Base-by-base conservation (phyloP, 106 monocot genomes). In the Dendrobium officinale region DNA sequence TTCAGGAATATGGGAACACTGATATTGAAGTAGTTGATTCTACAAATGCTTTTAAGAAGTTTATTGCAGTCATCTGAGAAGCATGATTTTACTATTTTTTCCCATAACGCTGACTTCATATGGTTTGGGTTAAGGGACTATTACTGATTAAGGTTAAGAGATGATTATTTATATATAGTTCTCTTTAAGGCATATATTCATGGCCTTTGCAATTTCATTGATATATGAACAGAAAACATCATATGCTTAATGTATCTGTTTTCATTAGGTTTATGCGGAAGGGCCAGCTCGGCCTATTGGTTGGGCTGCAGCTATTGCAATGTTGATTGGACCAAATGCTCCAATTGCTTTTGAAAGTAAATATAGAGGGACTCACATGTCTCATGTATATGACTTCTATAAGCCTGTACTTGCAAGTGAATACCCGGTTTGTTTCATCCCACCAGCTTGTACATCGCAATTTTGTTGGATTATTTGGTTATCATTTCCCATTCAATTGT, bases 21-120 rank as follows among this genome's bases (percentile, higher is more conserved):
- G 97, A 98, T 54, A 84, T 98, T 79, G 97, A 98, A 87, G 97
- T 94, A 80, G 97, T 98, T 80, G 97, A 98, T 75, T 98, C 97
- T 55, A 92, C 93, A 82, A 98, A 98, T 88, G 97, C 97, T 24
- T 26, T 26, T 26, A 26, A 26, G 26, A 26, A 26, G 26, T 26
- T 26, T 26, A 26, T 26, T 26, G 26, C 26, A 26, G 26, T 26
- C 49, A 33, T 74, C 43, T 43, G 43, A 5, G 6, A 70, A 70
- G 20, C n/a, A 74, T 42, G 7, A 43, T 44, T 44, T 43, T 20
- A 20, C 74, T 5, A 19, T 72, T 27, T n/a, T 27, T 27, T 27
- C 0, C 0, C 37, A 72, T 33, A 33, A 33, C 16, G 37, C 0
- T 72, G 17, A 16, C 15, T 72, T 40, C 27, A 72, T 37, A 72